Base-by-base conservation (phyloP, 345 rosid species). In the Raphanus sativus region DNA sequence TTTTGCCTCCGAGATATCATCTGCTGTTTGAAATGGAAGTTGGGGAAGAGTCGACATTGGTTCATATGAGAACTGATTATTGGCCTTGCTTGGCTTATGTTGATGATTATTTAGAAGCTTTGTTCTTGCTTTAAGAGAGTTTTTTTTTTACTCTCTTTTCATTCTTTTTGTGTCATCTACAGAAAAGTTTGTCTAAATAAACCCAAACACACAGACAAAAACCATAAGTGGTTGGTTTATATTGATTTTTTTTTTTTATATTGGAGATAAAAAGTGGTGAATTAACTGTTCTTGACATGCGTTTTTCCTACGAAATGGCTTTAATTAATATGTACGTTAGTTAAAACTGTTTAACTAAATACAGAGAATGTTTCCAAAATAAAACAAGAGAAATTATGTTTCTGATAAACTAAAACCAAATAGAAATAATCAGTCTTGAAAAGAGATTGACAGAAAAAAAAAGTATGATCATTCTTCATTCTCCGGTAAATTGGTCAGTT, bases 21-120 rank as follows among this genome's bases (percentile, higher is more conserved):
- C 92, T 95, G 30, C 85, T 95, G 64, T 78, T 92, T 81, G 94
- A 86, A 79, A 95, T 95, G 94, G 99, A 95, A 89, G 94, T 95
- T 50, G 79, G 86, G 28, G 90, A 91, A 69, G 74, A 70, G 59
- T 87, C 99, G 15, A 91, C 97, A 59, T 86, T 95, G 72, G 98
- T 92, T 67, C 91, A 91, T 61, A 87, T 95, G 67, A 86, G 99
- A 84, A 92, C 98, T 11, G 99, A 95, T 84, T 87, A 92, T 75
- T 92, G 99, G 99, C 99, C 98, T 5, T 95, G 97, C 88, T 86
- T 95, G 69, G 98, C 99, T 33, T 95, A 92, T 76, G 87, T 92
- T 62, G 99, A 92, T 79, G 99, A 91, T 76, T 95, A 89, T 76
- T 82, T 95, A 85, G 98, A 92, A 84, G 96, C 95, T 33, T 86